Base-by-base conservation (phyloP, 2,329 filamentous ascomycete species). In the Aspergillus sp. region DNA sequence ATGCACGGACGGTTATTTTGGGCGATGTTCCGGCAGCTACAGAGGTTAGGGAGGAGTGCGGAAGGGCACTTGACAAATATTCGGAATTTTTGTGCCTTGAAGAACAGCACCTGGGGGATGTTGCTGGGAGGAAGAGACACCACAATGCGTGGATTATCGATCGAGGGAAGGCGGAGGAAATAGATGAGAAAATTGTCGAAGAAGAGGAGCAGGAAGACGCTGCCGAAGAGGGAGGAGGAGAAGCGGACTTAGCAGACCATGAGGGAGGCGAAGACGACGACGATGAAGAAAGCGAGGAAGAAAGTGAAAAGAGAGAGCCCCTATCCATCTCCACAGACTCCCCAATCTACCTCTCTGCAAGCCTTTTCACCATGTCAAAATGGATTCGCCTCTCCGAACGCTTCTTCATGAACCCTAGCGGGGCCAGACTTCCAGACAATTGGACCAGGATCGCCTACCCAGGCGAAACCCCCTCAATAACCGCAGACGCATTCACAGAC, bases 401-500 rank as follows among this genome's bases (percentile, higher is more conserved):
- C 1, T 58, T 90, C 1, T 93, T 91, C 62, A 91, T 94, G 88
- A 91, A 90, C 50, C 57, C 70, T 19, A 73, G 71, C 51, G 76
- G 77, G 10, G 64, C 72, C 2, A 71, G 78, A 38, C 69, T 74
- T 10, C 79, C 82, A 46, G 76, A 80, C 47, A 90, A 88, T 61
- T 94, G 87, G 88, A 73, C 71, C 30, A 74, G 72, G 35, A 58
- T 86, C 6, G 75, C 77, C 17, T 75, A 78, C 23, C 64, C 65
- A 45, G 59, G 59, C 3, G 75, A 80, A 48, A 73, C 73, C 3
- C 90, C 90, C 0, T 81, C 85, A 0, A 80, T 95, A 19, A 83
- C 85, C 55, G 79, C 83, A 5, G 90, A 87, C 1, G 83, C 86
- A 0, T 76, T 94, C n/a, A 76, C 80, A 4, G 88, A 93, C 56